Conservation (phyloP, 176 grass and related monocot genomes). For the Melocanna baccifera region DNA sequence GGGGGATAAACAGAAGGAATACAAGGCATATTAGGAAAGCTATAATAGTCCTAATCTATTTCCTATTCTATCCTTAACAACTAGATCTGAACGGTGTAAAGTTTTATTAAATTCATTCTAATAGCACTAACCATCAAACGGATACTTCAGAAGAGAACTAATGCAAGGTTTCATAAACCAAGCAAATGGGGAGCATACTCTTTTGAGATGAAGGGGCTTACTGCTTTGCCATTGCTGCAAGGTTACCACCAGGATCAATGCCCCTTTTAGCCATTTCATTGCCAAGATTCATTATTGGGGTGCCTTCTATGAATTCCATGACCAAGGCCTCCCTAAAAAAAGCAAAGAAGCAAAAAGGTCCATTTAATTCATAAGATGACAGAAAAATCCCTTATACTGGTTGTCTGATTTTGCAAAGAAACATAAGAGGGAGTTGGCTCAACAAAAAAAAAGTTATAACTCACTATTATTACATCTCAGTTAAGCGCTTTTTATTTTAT, state of each 20-base stretch:
- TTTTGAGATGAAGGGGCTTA: slow-evolving; percentile 62
- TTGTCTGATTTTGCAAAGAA: slow-evolving; percentile 16
- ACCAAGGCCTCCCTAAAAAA: slow-evolving; percentile 70
- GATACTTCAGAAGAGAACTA: background rate
- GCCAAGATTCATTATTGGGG: slow-evolving; percentile 94
- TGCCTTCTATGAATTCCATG: slow-evolving; percentile 95
- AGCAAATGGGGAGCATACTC: slow-evolving; percentile 49
- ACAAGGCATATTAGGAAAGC: no score
- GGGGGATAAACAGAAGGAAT: no score
- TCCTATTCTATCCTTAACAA: no score
- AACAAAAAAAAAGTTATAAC: background rate
- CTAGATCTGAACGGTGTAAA: background rate
- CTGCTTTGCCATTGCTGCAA: slow-evolving; percentile 89
- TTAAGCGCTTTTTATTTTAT: background rate
- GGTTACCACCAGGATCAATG: slow-evolving; percentile 80
- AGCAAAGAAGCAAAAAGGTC: slow-evolving; percentile 3
- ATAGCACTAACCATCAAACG: background rate
- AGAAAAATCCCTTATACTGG: background rate
- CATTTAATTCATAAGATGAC: slow-evolving; percentile 12
- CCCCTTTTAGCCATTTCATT: slow-evolving; percentile 88
- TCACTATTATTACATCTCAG: background rate
- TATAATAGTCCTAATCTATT: no score
- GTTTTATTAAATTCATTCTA: slow-evolving; percentile 16
- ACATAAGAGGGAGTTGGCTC: slow-evolving; percentile 5
- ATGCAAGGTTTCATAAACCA: slow-evolving; percentile 26